A percentile compares a stretch with the other conserved stretches of the same genome.
Evolutionary conservation across 176 grass and related monocot genomes (phyloP).

Genomic region (Otatea glauca): DNA sequence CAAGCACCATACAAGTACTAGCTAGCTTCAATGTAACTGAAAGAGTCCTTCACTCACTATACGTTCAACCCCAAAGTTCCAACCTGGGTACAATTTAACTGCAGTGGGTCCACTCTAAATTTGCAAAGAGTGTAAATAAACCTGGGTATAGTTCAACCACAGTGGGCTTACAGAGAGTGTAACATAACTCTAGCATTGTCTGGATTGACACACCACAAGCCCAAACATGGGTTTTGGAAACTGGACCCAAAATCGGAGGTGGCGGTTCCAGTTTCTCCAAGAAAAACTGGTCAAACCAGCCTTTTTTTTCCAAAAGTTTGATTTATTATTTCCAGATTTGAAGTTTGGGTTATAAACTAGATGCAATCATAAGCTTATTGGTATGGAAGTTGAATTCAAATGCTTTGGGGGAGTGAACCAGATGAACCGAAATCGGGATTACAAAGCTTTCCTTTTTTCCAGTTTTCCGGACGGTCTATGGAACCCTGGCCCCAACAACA

Average conservation of each 20-base stretch:
- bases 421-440: background rate
- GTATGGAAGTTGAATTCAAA: background rate
- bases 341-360: background rate
- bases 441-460: background rate
- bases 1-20: background rate
- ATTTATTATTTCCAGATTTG: background rate
- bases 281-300: background rate
- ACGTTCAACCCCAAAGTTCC: background rate
- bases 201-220: background rate
- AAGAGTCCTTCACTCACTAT: constrained; percentile 4
- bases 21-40: constrained; percentile 1
- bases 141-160: no score
- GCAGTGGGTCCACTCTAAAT: background rate
- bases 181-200: background rate
- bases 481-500: background rate
- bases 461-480: no score
- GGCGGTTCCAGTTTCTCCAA: background rate
- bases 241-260: background rate
- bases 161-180: background rate
- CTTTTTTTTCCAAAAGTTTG: no score
- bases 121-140: background rate
- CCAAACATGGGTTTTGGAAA: background rate
- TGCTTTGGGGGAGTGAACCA: background rate
- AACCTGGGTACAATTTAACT: background rate
- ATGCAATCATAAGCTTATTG: background rate